A percentile compares a stretch with the other conserved stretches of the same genome.
Conservation (phyloP, 2,329 filamentous ascomycete genomes). For the Macrophomina pseudophaseolina region DNA sequence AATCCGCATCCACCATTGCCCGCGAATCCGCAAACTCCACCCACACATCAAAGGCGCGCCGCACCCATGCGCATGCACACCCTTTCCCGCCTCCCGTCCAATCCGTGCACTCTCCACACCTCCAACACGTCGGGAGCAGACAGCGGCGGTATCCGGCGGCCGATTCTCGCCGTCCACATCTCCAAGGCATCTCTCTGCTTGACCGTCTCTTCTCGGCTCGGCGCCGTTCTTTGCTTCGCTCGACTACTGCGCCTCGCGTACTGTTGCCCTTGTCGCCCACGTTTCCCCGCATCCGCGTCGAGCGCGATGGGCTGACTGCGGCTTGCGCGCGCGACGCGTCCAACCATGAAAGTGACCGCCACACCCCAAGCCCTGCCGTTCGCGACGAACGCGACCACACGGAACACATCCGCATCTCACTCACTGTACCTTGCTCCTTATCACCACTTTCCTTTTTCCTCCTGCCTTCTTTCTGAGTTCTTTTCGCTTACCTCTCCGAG, state of each 20-base stretch:
- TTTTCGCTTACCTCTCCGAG: neutral
- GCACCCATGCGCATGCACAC: neutral
- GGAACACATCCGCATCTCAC: neutral
- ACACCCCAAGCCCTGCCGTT: neutral
- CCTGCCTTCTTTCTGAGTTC: neutral
- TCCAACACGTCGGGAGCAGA: neutral
- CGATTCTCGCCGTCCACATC: neutral
- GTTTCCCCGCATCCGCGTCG: conserved; percentile 19
- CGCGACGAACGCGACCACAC: neutral
- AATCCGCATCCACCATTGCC: neutral
- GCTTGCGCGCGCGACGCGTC: conserved; percentile 10
- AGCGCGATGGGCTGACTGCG: conserved; percentile 16
- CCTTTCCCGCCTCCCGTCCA: neutral
- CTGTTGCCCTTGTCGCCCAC: conserved; percentile 7
- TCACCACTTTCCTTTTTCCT: neutral
- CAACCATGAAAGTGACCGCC: neutral
- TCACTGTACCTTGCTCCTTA: neutral
- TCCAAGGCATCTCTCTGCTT: neutral
- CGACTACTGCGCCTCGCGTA: conserved; percentile 16
- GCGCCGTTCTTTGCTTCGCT: neutral
- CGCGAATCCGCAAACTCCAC: neutral
- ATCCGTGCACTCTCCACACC: conserved; percentile 3
- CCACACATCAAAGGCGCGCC: neutral
- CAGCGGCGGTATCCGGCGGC: conserved; percentile 15
- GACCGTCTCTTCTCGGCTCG: neutral